A percentile compares a stretch with the other conserved stretches of the same genome.
These are phyloP conservation scores for Psilocybe tampanensis DNA, from an alignment of 768 basidiomycete species.

Conservation along the genomic window DNA sequence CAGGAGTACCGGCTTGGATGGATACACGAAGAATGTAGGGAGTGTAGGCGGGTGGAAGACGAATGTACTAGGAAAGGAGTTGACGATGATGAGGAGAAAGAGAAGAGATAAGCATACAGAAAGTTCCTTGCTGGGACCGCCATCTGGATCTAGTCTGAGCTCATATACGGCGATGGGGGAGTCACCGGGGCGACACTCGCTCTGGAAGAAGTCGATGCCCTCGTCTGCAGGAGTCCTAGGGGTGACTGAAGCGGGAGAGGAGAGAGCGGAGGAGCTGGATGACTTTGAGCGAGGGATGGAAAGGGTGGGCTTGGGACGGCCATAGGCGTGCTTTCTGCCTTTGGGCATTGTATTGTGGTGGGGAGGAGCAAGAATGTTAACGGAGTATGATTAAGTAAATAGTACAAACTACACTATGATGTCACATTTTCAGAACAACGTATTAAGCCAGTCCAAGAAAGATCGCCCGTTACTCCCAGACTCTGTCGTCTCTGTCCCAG, in stretches of 20 bases:
- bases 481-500: conserved; percentile 2
- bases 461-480: conserved; percentile 5
- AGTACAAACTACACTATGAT: too few relatives aligned
- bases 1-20: conserved; percentile 90
- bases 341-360: conserved; percentile 22
- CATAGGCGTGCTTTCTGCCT: conserved; percentile 23
- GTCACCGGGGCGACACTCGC: conserved; percentile 51
- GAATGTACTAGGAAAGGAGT: conserved; percentile 74
- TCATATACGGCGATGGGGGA: conserved; percentile 82
- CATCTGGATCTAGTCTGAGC: conserved; percentile 84
- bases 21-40: conserved; percentile 93
- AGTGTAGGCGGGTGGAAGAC: conserved; percentile 85
- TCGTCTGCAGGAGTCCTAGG: conserved; percentile 94
- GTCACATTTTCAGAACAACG: conserved; percentile 16
- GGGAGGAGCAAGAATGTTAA: conserved; percentile 8
- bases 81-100: conserved; percentile 9
- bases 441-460: conserved; percentile 14
- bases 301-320: conserved; percentile 31
- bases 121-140: conserved; percentile 84
- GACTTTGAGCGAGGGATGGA: conserved; percentile 27
- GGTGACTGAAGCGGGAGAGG: conserved; percentile 45
- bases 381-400: too few relatives aligned
- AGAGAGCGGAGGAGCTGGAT: conserved; percentile 25
- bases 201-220: conserved; percentile 85
- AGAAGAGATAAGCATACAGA: conserved; percentile 52